Evolutionary conservation across 768 basidiomycete genomes (phyloP), one percentile per base, ranked within the genome.

Genomic region (Candolleomyces aberdarensis): DNA sequence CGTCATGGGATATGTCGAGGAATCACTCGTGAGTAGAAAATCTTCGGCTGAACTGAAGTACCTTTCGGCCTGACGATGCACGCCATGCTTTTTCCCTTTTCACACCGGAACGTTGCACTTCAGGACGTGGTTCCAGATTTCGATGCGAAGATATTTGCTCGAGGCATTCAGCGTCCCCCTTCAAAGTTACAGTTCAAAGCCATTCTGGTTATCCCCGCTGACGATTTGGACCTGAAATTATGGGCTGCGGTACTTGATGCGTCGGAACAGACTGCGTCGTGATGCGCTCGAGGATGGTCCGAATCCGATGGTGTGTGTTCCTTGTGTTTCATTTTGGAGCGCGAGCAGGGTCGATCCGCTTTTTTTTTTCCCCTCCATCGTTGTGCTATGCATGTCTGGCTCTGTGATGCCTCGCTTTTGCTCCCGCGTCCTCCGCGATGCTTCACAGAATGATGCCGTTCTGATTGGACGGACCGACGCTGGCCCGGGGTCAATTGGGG

Each of bases 1-100:
- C 74, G 80, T 79, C 20, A 70, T 88, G 46, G 88, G 88, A 41
- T 77, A 85, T 67, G 71, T 89, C 55, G 88, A 89, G 66, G 69
- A 66, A 36, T 68, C 72, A 62, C 66, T 73, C 63, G 84, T 85
- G 68, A 60, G 78, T 75, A 57, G 19, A 17, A 9, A 50, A 13
- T 31, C 32, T 36, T 59, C 51, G 44, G 61, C 57, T 43, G 46
- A 26, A 26, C 41, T 58, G 36, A 49, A 19, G 52, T 46, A 17
- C 17, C 50, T 40, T 7, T n/a, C 46, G 29, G 32, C 20, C 4
- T 29, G 41, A 31, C 62, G 43, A 53, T 60, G 62, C 46, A 36
- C 36, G 36, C 8, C 36, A 60, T 68, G 63, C 51, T 43, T 49
- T 44, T 61, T 36, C 43, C 41, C 11, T 41, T 36, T 39, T 39